Conservation (phyloP, 768 basidiomycete genomes). For the Dioszegia hungarica region DNA sequence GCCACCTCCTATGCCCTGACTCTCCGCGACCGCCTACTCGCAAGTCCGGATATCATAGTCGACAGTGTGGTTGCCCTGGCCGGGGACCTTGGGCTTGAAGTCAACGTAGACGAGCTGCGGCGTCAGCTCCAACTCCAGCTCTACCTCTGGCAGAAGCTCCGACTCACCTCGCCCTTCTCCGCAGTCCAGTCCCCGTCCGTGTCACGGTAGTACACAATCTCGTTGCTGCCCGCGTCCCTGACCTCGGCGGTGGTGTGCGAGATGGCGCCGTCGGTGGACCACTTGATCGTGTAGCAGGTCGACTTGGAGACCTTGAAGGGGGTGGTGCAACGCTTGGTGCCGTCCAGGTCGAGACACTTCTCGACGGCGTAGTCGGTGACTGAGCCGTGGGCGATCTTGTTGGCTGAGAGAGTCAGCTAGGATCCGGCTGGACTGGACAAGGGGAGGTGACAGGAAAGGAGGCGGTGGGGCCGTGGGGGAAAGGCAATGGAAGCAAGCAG, state of each 20-base stretch:
- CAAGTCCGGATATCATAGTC: slow-evolving; percentile 39
- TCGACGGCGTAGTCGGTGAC: slow-evolving; percentile 43
- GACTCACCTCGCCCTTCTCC: slow-evolving; percentile 43
- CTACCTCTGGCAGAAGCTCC: neutral
- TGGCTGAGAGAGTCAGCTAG: slow-evolving; percentile 15
- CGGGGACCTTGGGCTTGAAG: slow-evolving; percentile 42
- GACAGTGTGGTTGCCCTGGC: slow-evolving; percentile 41
- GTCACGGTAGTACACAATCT: slow-evolving; percentile 45
- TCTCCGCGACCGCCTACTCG: slow-evolving; percentile 15
- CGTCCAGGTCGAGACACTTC: slow-evolving; percentile 40
- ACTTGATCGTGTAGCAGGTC: slow-evolving; percentile 43
- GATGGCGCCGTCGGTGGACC: slow-evolving; percentile 43
- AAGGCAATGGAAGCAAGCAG: neutral
- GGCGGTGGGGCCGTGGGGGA: neutral
- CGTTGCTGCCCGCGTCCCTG: slow-evolving; percentile 35
- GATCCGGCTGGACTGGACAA: neutral
- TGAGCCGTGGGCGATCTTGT: slow-evolving; percentile 31
- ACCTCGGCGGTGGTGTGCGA: slow-evolving; percentile 46
- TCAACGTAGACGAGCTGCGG: slow-evolving; percentile 42
- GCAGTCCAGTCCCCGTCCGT: slow-evolving; percentile 46
- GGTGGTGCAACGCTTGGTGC: slow-evolving; percentile 39
- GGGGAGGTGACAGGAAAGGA: neutral
- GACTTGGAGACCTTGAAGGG: slow-evolving; percentile 41
- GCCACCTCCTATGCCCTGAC: neutral
- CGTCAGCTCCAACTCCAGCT: neutral